These are phyloP conservation scores for Erythrobasidium yunnanense DNA, from an alignment of 768 basidiomycete genomes.

Conservation along the genomic window DNA sequence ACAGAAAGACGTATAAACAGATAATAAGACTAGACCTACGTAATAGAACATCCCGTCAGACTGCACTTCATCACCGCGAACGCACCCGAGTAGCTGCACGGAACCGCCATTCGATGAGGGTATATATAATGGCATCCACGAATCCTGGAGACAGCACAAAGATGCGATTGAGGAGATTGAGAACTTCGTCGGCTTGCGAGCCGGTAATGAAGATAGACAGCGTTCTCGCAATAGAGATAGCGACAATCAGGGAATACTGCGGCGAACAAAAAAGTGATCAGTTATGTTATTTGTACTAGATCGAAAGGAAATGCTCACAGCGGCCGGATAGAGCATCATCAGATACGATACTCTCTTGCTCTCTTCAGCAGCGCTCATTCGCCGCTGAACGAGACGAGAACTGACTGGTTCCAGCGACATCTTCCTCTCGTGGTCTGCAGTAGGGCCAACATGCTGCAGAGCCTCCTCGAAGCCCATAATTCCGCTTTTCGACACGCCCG, in stretches of 20 bases:
- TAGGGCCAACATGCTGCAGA: background rate
- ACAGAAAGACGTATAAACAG: too few species aligned
- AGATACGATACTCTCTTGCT: slow-evolving; percentile 15
- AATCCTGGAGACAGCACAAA: background rate
- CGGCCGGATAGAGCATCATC: slow-evolving; percentile 21
- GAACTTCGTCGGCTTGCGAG: background rate
- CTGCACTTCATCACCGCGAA: background rate
- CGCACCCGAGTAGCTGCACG: slow-evolving; percentile 5
- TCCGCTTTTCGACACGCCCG: background rate
- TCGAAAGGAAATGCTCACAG: background rate
- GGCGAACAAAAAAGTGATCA: background rate
- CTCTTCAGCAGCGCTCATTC: slow-evolving; percentile 15
- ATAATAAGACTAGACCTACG: too few species aligned
- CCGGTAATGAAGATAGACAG: background rate
- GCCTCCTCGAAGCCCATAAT: slow-evolving; percentile 19
- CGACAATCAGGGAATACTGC: slow-evolving; percentile 11
- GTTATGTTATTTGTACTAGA: background rate
- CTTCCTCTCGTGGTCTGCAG: background rate
- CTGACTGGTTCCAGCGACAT: background rate
- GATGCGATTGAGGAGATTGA: background rate
- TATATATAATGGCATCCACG: slow-evolving; percentile 17
- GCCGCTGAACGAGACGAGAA: background rate
- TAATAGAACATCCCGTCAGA: too few species aligned
- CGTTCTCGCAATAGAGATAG: background rate
- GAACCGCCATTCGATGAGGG: slow-evolving; percentile 26